phyloP scores from a whole-genome alignment of 2,329 filamentous ascomycete species.

The Colletotrichum sp. region DNA sequence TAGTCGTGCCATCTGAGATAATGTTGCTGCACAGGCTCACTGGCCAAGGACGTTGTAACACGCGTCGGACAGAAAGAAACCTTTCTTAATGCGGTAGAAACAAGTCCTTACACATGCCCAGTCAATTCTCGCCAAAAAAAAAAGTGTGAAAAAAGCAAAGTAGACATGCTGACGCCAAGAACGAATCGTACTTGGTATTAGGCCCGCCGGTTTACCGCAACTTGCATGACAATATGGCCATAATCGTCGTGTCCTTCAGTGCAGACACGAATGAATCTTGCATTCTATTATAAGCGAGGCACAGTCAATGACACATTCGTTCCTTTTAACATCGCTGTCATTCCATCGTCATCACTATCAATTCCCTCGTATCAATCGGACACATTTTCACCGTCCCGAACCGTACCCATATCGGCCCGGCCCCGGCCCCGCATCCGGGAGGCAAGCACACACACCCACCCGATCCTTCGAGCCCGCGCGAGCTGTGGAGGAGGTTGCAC shows the following conservation, averaged over 20 bases:
- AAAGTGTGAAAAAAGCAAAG: not conserved
- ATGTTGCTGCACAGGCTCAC: not conserved
- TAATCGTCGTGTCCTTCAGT: not conserved
- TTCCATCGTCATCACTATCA: not conserved
- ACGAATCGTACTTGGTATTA: not conserved
- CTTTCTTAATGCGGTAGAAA: not conserved
- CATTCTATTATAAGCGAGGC: not conserved
- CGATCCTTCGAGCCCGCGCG: not conserved
- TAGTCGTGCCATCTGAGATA: not conserved
- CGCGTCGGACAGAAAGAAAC: not conserved
- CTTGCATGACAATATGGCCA: not conserved
- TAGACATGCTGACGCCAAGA: not conserved
- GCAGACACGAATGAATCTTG: not conserved
- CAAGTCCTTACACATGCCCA: not conserved
- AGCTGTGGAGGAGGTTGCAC: not conserved
- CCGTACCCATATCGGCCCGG: not conserved
- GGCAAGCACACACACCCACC: not conserved
- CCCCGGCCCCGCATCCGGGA: not conserved
- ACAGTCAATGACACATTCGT: not conserved
- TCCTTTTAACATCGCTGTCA: not conserved
- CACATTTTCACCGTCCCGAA: not conserved
- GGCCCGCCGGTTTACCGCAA: not conserved
- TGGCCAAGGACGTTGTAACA: not conserved
- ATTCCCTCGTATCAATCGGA: not conserved
- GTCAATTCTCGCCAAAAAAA: not conserved